A percentile compares a stretch with the other conserved stretches of the same genome.
Evolutionary conservation across 2,329 filamentous ascomycete genomes (phyloP).

Genomic region (Colletotrichum spinosum): DNA sequence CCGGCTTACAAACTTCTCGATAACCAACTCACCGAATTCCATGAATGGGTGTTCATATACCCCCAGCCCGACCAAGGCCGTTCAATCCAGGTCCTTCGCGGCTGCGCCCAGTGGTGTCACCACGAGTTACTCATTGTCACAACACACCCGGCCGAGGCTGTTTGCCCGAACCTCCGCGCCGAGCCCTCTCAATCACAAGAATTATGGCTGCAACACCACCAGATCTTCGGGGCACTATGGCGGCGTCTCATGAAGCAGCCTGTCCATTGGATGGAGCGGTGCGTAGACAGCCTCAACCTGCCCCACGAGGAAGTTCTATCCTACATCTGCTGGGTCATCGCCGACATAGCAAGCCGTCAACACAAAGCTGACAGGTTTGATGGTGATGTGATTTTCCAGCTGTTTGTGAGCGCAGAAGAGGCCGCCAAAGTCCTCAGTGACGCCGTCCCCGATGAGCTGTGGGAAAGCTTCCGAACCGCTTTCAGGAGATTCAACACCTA

Average conservation of each 20-base stretch:
- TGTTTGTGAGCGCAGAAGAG: too few relatives aligned
- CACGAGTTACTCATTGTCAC: neutral
- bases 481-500: too few relatives aligned
- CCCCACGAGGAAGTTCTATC: constrained; percentile 11
- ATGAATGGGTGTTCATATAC: neutral
- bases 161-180: neutral
- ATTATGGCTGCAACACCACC: constrained; percentile 3
- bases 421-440: too few relatives aligned
- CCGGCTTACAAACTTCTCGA: neutral
- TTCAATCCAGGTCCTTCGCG: neutral
- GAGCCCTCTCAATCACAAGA: neutral
- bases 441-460: too few relatives aligned
- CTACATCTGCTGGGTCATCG: constrained; percentile 16
- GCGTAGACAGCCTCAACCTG: neutral
- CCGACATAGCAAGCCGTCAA: neutral
- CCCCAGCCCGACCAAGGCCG: too few relatives aligned
- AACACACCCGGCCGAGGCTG: neutral
- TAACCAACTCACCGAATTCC: neutral
- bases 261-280: neutral
- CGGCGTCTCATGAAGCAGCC: neutral
- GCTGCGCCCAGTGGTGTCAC: constrained; percentile 15
- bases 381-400: too few relatives aligned
- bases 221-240: constrained; percentile 15
- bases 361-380: too few relatives aligned
- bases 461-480: too few relatives aligned